Conservation (phyloP, 2,329 filamentous ascomycete species). For the Dactylella cylindrospora region DNA sequence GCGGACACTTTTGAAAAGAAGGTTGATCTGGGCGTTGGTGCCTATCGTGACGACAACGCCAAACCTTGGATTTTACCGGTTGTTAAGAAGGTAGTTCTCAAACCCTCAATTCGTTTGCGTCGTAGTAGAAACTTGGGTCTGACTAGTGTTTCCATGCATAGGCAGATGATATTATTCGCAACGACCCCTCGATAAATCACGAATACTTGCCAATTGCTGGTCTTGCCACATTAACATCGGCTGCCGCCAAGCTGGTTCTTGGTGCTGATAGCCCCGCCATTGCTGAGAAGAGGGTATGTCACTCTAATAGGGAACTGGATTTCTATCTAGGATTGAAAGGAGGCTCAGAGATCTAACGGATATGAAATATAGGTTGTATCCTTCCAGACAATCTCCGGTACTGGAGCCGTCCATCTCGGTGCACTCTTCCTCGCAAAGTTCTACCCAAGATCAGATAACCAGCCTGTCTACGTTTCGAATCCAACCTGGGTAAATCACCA, state of each 20-base stretch:
- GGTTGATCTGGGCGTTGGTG: constrained; percentile 98
- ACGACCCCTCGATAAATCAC: constrained; percentile 73
- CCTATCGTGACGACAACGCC: constrained; percentile 96
- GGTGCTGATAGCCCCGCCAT: constrained; percentile 76
- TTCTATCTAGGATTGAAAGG: too few relatives aligned
- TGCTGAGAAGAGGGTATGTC: constrained; percentile 57
- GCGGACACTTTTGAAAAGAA: constrained; percentile 89
- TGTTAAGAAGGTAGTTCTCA: constrained; percentile 56
- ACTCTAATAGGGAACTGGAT: too few relatives aligned
- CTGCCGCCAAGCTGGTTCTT: constrained; percentile 88
- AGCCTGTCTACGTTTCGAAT: constrained; percentile 81
- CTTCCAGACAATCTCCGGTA: constrained; percentile 97
- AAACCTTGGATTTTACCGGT: constrained; percentile 98
- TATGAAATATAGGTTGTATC: constrained; percentile 87
- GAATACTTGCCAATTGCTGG: constrained; percentile 98
- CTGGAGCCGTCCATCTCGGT: constrained; percentile 90
- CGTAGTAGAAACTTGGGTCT: constrained; percentile 61
- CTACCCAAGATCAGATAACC: constrained; percentile 84
- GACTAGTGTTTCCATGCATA: constrained; percentile 66
- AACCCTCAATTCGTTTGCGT: background rate
- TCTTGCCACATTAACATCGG: constrained; percentile 88
- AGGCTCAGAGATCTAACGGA: too few relatives aligned
- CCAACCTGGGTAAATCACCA: constrained; percentile 99
- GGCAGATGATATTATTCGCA: constrained; percentile 62
- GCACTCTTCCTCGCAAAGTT: constrained; percentile 89